Evolutionary conservation across 2,329 filamentous ascomycete genomes (phyloP), one percentile per base, ranked within the genome.

Genomic region (Arthroderma uncinatum): DNA sequence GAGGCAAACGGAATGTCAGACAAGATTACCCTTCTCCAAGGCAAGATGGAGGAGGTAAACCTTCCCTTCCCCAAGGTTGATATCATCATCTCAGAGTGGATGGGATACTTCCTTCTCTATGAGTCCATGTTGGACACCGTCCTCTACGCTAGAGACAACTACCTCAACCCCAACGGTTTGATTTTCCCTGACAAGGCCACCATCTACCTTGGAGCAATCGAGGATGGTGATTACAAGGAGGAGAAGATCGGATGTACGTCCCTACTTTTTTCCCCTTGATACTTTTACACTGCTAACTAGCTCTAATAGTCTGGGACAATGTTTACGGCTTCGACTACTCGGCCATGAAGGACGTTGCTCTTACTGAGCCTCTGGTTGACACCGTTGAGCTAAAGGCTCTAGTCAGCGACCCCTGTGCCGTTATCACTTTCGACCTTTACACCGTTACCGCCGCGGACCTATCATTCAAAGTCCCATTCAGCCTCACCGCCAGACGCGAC

Each of bases 61-160:
- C 79, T 98, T 61, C 93, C 93, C 19, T 95, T 87, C 75, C 86
- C 89, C 68, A 88, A 97, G 76, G 93, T 98, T 63, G 93, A 98
- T 70, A 98, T 98, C 71, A 98, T 98, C 76, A 95, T 98, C 72
- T 97, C 92, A 1, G 93, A 98, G 79, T 98, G 93, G 93, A 98
- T 98, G 93, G 93, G 93, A 34, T 98, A 98, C 78, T 97, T 97
- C 79, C 78, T 98, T 55, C 84, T 98, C 60, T 98, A 98, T 76
- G 93, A 98, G 83, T 88, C 83, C 82, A 98, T 98, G 93, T 76
- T 98, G 69, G 93, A 98, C 77, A 98, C 93, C 33, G 93, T 98
- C 54, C 82, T 98, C 59, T 97, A 96, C 71, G 93, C 93, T 25
- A 85, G 93, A 66, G 93, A 98, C 80, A 86, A 81, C 72, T 98